A percentile compares a stretch with the other conserved stretches of the same genome.
phyloP scores from a whole-genome alignment of 768 basidiomycete species.

The Lactarius hengduanensis region DNA sequence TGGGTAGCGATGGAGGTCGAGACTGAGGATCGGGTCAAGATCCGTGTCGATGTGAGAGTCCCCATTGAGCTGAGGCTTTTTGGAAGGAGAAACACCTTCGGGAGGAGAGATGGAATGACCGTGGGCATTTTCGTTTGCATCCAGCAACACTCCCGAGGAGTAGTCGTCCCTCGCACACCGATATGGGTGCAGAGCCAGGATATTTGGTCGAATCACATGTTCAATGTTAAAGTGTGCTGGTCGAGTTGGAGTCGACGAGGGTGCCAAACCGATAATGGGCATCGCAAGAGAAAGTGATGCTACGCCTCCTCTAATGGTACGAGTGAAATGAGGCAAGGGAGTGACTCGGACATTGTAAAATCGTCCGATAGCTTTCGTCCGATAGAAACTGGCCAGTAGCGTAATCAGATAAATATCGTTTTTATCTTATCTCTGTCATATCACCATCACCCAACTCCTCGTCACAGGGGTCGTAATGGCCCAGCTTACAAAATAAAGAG shows the following conservation, averaged over 20 bases:
- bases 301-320: not conserved
- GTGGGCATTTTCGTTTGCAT: constrained; percentile 96
- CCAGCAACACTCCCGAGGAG: constrained; percentile 83
- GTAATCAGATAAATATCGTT: too few species aligned
- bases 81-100: constrained; percentile 16
- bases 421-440: too few species aligned
- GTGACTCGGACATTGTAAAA: not conserved
- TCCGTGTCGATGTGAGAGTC: constrained; percentile 28
- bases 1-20: constrained; percentile 87
- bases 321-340: not conserved
- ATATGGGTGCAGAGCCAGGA: constrained; percentile 88
- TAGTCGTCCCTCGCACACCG: constrained; percentile 97
- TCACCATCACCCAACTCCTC: too few species aligned
- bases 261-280: constrained; percentile 62
- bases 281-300: constrained; percentile 36
- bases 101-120: constrained; percentile 66
- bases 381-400: too few species aligned
- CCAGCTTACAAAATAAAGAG: constrained; percentile 7
- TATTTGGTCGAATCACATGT: constrained; percentile 86
- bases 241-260: constrained; percentile 42
- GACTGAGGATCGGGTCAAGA: constrained; percentile 40
- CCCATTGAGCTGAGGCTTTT: constrained; percentile 26
- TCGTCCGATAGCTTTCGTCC: too few species aligned
- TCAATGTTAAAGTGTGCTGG: constrained; percentile 87
- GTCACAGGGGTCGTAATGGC: constrained; percentile 7